Base-by-base conservation (phyloP, 1,139 yeast species). In the Protomyces macrosporus region DNA sequence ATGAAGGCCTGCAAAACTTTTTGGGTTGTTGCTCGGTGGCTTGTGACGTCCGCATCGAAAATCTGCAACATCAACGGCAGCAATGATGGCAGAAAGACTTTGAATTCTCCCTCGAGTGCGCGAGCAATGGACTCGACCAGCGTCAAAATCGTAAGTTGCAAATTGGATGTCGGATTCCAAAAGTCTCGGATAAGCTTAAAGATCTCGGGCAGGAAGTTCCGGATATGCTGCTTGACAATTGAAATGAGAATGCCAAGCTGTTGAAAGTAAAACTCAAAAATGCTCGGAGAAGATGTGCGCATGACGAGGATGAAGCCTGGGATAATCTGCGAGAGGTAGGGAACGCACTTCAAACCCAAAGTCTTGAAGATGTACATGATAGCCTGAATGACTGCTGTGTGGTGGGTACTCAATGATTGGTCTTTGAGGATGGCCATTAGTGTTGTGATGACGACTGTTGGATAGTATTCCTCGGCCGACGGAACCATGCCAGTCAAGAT, bases 401-500 rank as follows among this genome's bases (percentile, higher is more conserved):
- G 98, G 71, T 91, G 96, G 0, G 89, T 79, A 14, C 88, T 85
- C 66, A 93, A 79, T 0, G 97, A 89, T 0, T 88, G 84, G 73
- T 95, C 98, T 68, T 87, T 86, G 59, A 93, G 76, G 34, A 93
- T 86, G 66, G 86, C 87, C 85, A 91, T 83, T 67, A 95, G 77
- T 16, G 90, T 88, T 45, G 85, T 86, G 53, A 93, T 88, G 0
- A 95, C 98, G 32, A 95, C 98, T 0, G 97, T 90, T 2, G 98
- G 97, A 71, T 90, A 91, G 71, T 90, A 95, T 70, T 91, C 98
- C 66, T 91, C 98, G 66, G 87, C 84, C 0, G 95, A 86, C 0
- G 98, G 98, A 6, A 96, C 88, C 83, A 89, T 88, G 0, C 97
- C 97, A 72, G 87, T 88, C 90, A 93, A 90, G 62, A 95, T 78